phyloP scores from a whole-genome alignment of 1,284 basidiomycete genomes.

The Thelephora terrestris region DNA sequence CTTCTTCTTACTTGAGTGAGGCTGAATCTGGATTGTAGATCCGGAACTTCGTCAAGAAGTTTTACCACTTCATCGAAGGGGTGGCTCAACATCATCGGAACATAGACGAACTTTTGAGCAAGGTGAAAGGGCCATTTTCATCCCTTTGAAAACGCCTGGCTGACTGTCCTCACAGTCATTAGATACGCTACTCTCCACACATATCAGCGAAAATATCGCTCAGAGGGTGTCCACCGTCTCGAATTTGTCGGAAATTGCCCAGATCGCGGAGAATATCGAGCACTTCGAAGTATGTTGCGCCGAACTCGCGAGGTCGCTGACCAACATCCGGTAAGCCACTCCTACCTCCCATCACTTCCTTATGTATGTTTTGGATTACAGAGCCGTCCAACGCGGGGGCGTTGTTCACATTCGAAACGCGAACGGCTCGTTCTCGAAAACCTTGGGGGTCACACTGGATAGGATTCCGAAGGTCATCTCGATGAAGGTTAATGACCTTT shows the following conservation, averaged over 20 bases:
- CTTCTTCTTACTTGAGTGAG: background rate
- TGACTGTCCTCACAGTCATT: slow-evolving; percentile 50
- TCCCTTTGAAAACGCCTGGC: background rate
- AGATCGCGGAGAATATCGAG: slow-evolving; percentile 90
- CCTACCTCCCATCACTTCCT: background rate
- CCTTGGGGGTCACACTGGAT: slow-evolving; percentile 60
- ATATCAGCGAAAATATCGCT: slow-evolving; percentile 74
- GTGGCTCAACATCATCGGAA: slow-evolving; percentile 87
- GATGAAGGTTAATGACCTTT: slow-evolving; percentile 92
- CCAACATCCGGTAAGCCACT: slow-evolving; percentile 54
- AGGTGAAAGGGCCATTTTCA: slow-evolving; percentile 35
- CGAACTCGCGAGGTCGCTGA: slow-evolving; percentile 83
- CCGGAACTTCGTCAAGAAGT: slow-evolving; percentile 88
- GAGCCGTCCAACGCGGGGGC: slow-evolving; percentile 71
- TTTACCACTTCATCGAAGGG: slow-evolving; percentile 95
- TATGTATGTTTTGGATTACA: slow-evolving; percentile 1
- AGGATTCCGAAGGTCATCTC: slow-evolving; percentile 81
- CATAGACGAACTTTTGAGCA: slow-evolving; percentile 86
- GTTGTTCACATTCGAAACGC: slow-evolving; percentile 58
- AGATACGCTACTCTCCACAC: slow-evolving; percentile 74
- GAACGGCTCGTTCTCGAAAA: slow-evolving; percentile 56
- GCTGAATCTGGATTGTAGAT: slow-evolving; percentile 39
- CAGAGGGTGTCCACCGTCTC: slow-evolving; percentile 62
- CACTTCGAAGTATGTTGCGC: slow-evolving; percentile 83
- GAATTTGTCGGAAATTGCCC: slow-evolving; percentile 89